These are phyloP conservation scores for Trichoderma sp. DNA, from an alignment of 2,329 filamentous ascomycete genomes.

Conservation along the genomic window DNA sequence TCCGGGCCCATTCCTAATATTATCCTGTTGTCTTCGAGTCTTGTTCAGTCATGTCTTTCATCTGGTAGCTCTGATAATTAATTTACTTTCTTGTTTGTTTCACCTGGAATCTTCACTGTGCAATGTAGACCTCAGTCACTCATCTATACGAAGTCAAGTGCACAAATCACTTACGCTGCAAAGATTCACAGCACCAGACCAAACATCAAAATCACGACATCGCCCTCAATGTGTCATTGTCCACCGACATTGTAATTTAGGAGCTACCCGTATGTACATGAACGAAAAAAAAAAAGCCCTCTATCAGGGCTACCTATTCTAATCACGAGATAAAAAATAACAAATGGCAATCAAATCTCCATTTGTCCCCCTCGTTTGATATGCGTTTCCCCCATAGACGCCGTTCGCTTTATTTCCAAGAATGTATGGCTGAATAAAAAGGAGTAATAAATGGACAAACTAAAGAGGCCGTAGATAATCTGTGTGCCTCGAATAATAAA, in stretches of 20 bases:
- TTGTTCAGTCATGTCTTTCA: too few relatives aligned
- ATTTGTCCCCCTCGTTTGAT: neutral
- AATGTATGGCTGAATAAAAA: neutral
- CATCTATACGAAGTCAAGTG: too few relatives aligned
- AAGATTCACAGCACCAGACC: neutral
- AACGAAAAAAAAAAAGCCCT: neutral
- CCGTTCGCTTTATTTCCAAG: constrained; percentile 18
- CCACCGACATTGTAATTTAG: neutral
- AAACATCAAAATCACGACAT: neutral
- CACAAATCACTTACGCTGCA: too few relatives aligned
- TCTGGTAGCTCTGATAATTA: too few relatives aligned
- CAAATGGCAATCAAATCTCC: neutral
- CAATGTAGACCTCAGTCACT: too few relatives aligned
- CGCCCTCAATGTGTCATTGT: neutral
- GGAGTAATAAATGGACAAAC: neutral
- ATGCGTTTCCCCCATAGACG: constrained; percentile 1
- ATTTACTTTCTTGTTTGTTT: too few relatives aligned
- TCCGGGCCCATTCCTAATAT: too few relatives aligned
- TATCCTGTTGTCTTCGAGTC: too few relatives aligned
- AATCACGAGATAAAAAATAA: neutral
- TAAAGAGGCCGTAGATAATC: neutral
- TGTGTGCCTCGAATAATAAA: neutral
- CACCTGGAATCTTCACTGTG: too few relatives aligned
- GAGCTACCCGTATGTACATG: neutral
- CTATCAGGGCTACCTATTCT: neutral